Evolutionary conservation across 2,329 filamentous ascomycete genomes (phyloP).

Genomic region (Fusarium guadeloupense): DNA sequence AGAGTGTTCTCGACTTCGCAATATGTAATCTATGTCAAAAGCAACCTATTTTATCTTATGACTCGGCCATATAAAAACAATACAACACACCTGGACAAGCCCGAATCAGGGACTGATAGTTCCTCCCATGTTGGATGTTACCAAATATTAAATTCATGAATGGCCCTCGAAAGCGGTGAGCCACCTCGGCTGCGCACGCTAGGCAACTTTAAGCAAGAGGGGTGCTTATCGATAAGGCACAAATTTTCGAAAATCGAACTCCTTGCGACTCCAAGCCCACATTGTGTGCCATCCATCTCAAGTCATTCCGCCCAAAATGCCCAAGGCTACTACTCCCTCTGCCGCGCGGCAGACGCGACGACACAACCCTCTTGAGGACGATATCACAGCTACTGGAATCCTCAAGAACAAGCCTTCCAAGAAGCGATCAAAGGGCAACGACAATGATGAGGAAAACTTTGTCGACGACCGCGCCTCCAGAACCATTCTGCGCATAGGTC

Average conservation of each 20-base stretch:
- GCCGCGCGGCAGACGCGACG: constrained; percentile 69
- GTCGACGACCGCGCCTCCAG: constrained; percentile 89
- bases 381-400: constrained; percentile 76
- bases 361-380: constrained; percentile 92
- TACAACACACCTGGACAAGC: no score
- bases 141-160: not conserved
- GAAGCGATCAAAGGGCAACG: constrained; percentile 70
- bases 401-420: constrained; percentile 80
- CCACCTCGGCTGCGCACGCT: constrained; percentile 34
- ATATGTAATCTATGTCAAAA: no score
- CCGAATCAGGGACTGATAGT: no score
- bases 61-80: no score
- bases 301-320: constrained; percentile 66
- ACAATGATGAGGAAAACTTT: constrained; percentile 72
- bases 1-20: no score
- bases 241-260: constrained; percentile 48
- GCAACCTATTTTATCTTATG: no score
- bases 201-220: constrained; percentile 47
- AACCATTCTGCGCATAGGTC: constrained; percentile 89
- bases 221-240: constrained; percentile 54
- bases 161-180: constrained; percentile 46
- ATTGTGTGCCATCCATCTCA: constrained; percentile 35
- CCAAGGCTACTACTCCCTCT: constrained; percentile 74
- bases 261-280: constrained; percentile 40
- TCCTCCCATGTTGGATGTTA: no score